Conservation (phyloP, 1,284 basidiomycete species). For the Amylostereum areolatum region DNA sequence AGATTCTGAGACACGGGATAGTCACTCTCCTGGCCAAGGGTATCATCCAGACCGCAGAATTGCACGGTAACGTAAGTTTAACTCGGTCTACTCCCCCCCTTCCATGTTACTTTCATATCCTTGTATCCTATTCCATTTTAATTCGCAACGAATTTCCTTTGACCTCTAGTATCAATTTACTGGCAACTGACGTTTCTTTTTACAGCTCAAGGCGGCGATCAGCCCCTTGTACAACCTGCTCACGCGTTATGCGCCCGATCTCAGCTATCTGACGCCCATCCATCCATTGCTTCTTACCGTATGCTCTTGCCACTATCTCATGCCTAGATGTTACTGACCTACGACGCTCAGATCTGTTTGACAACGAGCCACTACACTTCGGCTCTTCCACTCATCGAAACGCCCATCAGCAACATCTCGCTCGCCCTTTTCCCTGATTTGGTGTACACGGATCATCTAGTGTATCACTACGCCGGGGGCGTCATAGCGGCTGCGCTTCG, state of each 20-base stretch:
- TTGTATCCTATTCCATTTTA: not conserved
- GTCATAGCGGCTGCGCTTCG: constrained; percentile 56
- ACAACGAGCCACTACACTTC: constrained; percentile 43
- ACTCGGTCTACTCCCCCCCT: no score
- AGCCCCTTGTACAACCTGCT: constrained; percentile 53
- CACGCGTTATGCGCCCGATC: constrained; percentile 50
- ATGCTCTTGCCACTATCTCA: constrained; percentile 9
- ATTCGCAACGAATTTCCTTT: not conserved
- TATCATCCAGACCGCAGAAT: constrained; percentile 21
- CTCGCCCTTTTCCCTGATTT: constrained; percentile 44
- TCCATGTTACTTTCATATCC: not conserved
- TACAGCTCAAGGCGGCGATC: constrained; percentile 39
- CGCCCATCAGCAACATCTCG: constrained; percentile 56
- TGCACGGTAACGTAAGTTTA: constrained; percentile 19
- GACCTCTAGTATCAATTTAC: constrained; percentile 1
- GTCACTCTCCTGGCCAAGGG: constrained; percentile 30
- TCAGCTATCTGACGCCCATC: constrained; percentile 58
- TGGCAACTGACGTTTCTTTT: not conserved
- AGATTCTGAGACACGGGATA: constrained; percentile 12
- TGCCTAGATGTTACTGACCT: not conserved
- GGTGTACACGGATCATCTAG: constrained; percentile 66
- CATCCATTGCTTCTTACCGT: constrained; percentile 49
- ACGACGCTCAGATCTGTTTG: constrained; percentile 29
- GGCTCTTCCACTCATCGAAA: constrained; percentile 50
- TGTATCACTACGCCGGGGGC: constrained; percentile 75